These are phyloP conservation scores for Erigeron philadelphicus DNA, from an alignment of 140 eudicot species.

Conservation along the genomic window DNA sequence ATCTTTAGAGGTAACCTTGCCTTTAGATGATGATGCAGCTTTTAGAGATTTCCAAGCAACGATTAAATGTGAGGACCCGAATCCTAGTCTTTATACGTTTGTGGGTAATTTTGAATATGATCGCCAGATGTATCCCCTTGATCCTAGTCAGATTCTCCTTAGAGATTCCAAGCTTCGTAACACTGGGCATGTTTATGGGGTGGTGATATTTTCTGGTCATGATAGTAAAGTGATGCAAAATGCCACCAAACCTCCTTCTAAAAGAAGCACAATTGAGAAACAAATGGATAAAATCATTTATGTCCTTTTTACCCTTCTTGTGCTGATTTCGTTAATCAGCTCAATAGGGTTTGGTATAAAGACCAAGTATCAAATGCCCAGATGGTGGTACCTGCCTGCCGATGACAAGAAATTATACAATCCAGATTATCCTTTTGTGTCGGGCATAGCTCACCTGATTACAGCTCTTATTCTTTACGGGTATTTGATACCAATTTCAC, in stretches of 20 bases:
- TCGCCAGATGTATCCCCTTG: conserved; percentile 63
- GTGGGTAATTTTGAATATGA: conserved; percentile 82
- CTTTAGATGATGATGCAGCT: conserved; percentile 50
- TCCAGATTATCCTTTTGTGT: conserved; percentile 39
- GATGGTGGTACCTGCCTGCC: conserved; percentile 67
- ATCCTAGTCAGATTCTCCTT: conserved; percentile 74
- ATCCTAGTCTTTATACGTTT: conserved; percentile 71
- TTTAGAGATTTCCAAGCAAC: conserved; percentile 62
- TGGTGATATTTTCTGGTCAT: conserved; percentile 74
- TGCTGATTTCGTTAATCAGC: conserved; percentile 67
- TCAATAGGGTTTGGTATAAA: conserved; percentile 69
- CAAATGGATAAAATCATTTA: conserved; percentile 84
- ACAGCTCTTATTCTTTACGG: conserved; percentile 88
- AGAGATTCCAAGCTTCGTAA: conserved; percentile 91
- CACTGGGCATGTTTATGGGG: conserved; percentile 66
- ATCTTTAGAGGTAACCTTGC: conserved; percentile 65
- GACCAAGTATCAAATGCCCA: conserved; percentile 58
- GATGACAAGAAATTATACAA: conserved; percentile 33
- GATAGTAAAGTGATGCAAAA: conserved; percentile 94
- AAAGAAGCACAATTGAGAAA: conserved; percentile 76
- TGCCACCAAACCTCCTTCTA: conserved; percentile 73
- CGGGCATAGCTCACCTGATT: conserved; percentile 64
- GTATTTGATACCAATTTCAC: conserved; percentile 79
- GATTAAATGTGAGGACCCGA: conserved; percentile 74
- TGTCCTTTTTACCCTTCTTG: conserved; percentile 64